Percentiles rank a stretch among this genome's conserved stretches.
Evolutionary conservation across 441 rosid species (phyloP).

Genomic region (Gossypium davidsonii): DNA sequence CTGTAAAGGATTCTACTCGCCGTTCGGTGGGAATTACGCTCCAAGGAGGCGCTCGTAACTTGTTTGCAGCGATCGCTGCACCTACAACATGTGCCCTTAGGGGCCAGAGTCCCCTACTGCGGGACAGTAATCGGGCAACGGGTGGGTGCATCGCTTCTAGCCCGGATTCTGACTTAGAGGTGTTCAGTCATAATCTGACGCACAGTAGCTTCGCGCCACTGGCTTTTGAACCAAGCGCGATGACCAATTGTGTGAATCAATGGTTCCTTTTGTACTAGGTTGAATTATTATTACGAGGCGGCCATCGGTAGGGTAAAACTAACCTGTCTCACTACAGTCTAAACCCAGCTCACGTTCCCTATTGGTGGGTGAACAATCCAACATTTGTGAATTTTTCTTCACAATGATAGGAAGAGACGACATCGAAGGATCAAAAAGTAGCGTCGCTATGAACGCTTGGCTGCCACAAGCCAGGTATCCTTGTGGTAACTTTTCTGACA

Average conservation of each 20-base stretch:
- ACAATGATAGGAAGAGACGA: neutral
- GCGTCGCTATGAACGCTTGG: neutral
- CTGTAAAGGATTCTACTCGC: no score
- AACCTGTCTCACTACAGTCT: neutral
- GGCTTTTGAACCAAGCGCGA: constrained; percentile 52
- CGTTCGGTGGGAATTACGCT: no score
- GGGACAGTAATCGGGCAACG: neutral
- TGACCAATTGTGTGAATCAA: constrained; percentile 40
- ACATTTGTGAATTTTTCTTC: neutral
- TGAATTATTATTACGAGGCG: neutral
- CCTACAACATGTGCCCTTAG: no score
- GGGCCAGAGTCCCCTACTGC: no score
- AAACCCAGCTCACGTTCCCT: neutral
- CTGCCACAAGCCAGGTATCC: neutral
- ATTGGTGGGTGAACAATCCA: neutral
- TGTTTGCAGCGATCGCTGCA: no score
- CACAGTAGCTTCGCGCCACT: constrained; percentile 55
- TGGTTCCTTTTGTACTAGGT: neutral
- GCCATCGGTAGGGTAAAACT: neutral
- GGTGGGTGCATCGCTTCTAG: constrained; percentile 12
- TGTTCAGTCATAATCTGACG: constrained; percentile 49
- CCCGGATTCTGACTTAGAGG: constrained; percentile 45
- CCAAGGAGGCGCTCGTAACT: no score
- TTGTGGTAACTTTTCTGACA: no score
- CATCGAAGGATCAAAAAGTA: neutral